These are phyloP conservation scores for Boletus vinaceobasis DNA, from an alignment of 768 basidiomycete genomes.

Conservation along the genomic window DNA sequence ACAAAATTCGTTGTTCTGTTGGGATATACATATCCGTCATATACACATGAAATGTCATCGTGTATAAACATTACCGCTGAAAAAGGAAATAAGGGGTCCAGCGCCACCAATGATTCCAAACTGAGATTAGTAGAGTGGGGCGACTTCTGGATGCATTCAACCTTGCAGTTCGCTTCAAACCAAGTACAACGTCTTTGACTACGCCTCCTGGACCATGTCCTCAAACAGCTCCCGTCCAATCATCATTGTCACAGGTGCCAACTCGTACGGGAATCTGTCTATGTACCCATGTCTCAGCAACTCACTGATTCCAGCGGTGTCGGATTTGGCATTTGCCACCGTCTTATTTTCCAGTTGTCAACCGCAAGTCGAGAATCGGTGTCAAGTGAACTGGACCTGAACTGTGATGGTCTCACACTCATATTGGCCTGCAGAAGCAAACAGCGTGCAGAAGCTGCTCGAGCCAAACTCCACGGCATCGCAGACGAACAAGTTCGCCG, in stretches of 20 bases:
- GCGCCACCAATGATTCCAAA: too few relatives aligned
- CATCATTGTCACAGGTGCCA: constrained; percentile 69
- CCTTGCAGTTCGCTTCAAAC: too few relatives aligned
- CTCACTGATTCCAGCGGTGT: constrained; percentile 62
- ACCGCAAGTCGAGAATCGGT: constrained; percentile 36
- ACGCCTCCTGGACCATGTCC: constrained; percentile 25
- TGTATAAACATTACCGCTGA: too few relatives aligned
- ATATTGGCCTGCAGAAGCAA: constrained; percentile 77
- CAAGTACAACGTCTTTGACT: background rate
- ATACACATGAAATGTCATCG: background rate
- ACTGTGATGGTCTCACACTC: constrained; percentile 60
- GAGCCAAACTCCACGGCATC: constrained; percentile 46
- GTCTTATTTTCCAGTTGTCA: constrained; percentile 69
- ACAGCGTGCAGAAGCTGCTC: constrained; percentile 61
- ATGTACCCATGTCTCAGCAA: background rate
- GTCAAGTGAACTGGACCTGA: constrained; percentile 18
- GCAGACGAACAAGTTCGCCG: constrained; percentile 53
- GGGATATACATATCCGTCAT: background rate
- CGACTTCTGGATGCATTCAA: too few relatives aligned
- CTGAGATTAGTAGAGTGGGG: too few relatives aligned
- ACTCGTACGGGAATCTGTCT: constrained; percentile 42
- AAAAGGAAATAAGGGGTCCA: too few relatives aligned
- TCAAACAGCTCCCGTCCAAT: constrained; percentile 37
- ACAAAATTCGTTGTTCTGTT: background rate
- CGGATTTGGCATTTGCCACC: constrained; percentile 79